A percentile compares a stretch with the other conserved stretches of the same genome.
phyloP scores from a whole-genome alignment of 257 asterid species.

The Paraleonurus japonicus region DNA sequence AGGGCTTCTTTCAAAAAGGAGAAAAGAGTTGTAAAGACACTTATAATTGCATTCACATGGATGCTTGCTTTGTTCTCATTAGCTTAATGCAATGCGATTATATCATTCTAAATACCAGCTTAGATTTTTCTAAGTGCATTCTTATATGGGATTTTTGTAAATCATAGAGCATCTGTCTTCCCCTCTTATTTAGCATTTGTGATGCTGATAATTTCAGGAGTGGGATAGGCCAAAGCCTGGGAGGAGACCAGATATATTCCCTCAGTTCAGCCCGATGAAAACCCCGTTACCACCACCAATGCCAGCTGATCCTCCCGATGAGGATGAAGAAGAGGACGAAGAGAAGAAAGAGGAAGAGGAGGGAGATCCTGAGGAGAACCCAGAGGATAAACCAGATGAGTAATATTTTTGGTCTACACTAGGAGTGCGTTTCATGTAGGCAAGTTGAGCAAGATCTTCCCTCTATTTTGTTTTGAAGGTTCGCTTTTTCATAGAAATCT shows the following conservation, averaged over 20 bases:
- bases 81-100: neutral
- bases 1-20: neutral
- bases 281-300: slow-evolving; percentile 77
- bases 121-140: neutral
- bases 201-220: slow-evolving; percentile 40
- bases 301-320: slow-evolving; percentile 68
- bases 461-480: neutral
- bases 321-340: slow-evolving; percentile 72
- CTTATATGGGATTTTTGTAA: neutral
- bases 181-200: neutral
- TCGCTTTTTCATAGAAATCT: neutral
- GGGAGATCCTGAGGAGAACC: slow-evolving; percentile 45
- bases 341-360: slow-evolving; percentile 60
- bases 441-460: neutral
- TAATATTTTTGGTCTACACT: slow-evolving; percentile 7
- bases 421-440: slow-evolving; percentile 1
- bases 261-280: slow-evolving; percentile 86
- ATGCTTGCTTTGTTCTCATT: neutral
- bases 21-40: neutral
- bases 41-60: too few species aligned
- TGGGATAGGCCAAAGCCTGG: slow-evolving; percentile 71
- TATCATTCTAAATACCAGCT: neutral
- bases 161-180: neutral
- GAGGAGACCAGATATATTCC: slow-evolving; percentile 72
- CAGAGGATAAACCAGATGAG: slow-evolving; percentile 30